phyloP scores from a whole-genome alignment of 495 filamentous ascomycete species.

The Aspergillus ellipticus region DNA sequence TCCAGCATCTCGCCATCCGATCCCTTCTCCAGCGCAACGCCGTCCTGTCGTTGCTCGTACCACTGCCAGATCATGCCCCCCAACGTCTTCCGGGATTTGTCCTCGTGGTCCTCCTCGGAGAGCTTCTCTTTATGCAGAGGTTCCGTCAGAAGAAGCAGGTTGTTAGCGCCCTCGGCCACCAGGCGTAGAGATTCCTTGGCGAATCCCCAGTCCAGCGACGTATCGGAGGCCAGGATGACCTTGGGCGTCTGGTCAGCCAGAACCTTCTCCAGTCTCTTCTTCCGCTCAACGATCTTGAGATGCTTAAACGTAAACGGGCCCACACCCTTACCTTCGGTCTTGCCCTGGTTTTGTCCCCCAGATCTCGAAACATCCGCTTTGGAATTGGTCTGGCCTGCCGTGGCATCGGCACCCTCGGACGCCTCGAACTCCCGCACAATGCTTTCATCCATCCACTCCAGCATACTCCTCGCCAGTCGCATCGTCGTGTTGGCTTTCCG shows the following conservation, averaged over 20 bases:
- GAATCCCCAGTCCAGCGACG: slow-evolving; percentile 91
- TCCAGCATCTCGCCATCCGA: slow-evolving; percentile 59
- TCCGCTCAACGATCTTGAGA: slow-evolving; percentile 73
- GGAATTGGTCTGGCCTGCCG: slow-evolving; percentile 42
- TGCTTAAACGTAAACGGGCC: slow-evolving; percentile 90
- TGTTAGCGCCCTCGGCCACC: slow-evolving; percentile 70
- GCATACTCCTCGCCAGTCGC: slow-evolving; percentile 86
- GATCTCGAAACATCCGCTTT: slow-evolving; percentile 33
- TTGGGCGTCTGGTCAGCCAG: slow-evolving; percentile 49
- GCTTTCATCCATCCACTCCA: slow-evolving; percentile 98
- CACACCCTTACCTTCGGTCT: slow-evolving; percentile 41
- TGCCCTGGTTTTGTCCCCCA: slow-evolving; percentile 33
- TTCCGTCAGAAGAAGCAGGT: slow-evolving; percentile 84
- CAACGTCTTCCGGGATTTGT: slow-evolving; percentile 38
- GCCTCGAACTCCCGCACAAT: slow-evolving; percentile 90
- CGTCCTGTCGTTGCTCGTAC: slow-evolving; percentile 65
- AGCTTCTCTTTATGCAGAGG: slow-evolving; percentile 42
- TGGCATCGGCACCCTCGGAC: slow-evolving; percentile 50
- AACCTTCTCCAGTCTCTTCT: slow-evolving; percentile 66
- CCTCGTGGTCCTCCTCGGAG: slow-evolving; percentile 23
- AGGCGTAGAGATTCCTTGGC: slow-evolving; percentile 76
- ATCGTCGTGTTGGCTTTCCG: slow-evolving; percentile 77
- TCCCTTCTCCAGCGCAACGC: slow-evolving; percentile 55
- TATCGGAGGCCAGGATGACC: slow-evolving; percentile 89
- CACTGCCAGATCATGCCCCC: slow-evolving; percentile 65